phyloP scores from a whole-genome alignment of 495 filamentous ascomycete species.

The Geopyxis carbonaria region DNA sequence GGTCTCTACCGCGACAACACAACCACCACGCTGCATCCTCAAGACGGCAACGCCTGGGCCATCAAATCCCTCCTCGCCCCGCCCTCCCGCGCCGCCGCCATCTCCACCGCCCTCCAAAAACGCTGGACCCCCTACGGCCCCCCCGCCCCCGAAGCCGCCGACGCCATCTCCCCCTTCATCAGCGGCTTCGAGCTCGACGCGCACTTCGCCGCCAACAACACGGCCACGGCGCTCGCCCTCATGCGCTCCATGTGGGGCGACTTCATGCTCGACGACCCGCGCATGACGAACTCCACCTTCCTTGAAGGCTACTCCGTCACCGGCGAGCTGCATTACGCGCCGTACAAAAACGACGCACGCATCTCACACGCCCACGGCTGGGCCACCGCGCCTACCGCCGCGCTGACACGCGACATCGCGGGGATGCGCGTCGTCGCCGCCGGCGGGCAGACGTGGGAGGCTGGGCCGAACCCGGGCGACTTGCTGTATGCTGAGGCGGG shows the following conservation, averaged over 20 bases:
- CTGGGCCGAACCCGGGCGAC: too few relatives aligned
- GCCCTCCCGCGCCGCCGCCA: slow-evolving; percentile 11
- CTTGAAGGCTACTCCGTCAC: slow-evolving; percentile 44
- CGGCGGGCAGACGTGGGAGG: slow-evolving; percentile 36
- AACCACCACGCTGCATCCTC: slow-evolving; percentile 28
- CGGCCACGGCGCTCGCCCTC: slow-evolving; percentile 39
- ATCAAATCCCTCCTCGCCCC: slow-evolving; percentile 25
- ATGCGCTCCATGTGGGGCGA: slow-evolving; percentile 45
- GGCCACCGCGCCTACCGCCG: slow-evolving; percentile 2
- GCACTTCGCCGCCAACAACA: slow-evolving; percentile 37
- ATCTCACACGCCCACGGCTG: slow-evolving; percentile 36
- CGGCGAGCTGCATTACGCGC: slow-evolving; percentile 42
- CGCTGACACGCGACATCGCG: background rate
- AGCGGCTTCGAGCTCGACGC: slow-evolving; percentile 47
- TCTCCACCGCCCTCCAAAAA: slow-evolving; percentile 33
- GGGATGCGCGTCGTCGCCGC: background rate
- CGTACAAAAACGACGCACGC: slow-evolving; percentile 37
- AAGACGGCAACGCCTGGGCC: slow-evolving; percentile 34
- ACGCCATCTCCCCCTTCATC: slow-evolving; percentile 47
- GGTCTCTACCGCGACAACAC: slow-evolving; percentile 28
- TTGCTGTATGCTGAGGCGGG: too few relatives aligned
- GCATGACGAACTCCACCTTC: slow-evolving; percentile 45
- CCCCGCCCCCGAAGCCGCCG: slow-evolving; percentile 38
- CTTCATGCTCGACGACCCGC: slow-evolving; percentile 44
- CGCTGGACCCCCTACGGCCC: slow-evolving; percentile 46